Evolutionary conservation across 805 yeast species (phyloP).

Genomic region (Ogataea naganishii): DNA sequence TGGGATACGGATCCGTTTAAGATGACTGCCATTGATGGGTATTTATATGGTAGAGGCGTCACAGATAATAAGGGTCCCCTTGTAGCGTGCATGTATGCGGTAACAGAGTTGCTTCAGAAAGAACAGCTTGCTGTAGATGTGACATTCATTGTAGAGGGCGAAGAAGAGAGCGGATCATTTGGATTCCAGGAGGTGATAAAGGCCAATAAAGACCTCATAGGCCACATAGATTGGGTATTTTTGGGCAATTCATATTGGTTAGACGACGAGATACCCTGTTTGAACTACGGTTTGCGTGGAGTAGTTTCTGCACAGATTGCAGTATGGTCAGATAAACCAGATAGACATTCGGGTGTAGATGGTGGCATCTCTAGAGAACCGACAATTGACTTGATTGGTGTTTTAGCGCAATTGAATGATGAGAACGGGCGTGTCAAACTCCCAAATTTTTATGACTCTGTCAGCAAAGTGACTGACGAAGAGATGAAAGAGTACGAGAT

Average conservation of each 20-base stretch:
- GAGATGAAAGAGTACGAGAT: slow-evolving; percentile 59
- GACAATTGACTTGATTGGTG: slow-evolving; percentile 69
- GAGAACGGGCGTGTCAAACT: slow-evolving; percentile 46
- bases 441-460: slow-evolving; percentile 66
- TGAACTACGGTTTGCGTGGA: slow-evolving; percentile 92
- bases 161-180: slow-evolving; percentile 87
- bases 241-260: slow-evolving; percentile 92
- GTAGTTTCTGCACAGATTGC: slow-evolving; percentile 74
- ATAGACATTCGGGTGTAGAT: slow-evolving; percentile 92
- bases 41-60: slow-evolving; percentile 84
- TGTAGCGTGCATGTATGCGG: slow-evolving; percentile 79
- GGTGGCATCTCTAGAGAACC: slow-evolving; percentile 92
- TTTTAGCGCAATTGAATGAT: slow-evolving; percentile 58
- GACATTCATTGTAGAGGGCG: slow-evolving; percentile 84
- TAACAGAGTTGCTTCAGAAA: slow-evolving; percentile 54
- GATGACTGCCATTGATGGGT: slow-evolving; percentile 73
- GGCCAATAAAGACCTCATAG: slow-evolving; percentile 43
- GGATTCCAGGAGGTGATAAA: slow-evolving; percentile 71
- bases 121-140: slow-evolving; percentile 59
- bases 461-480: slow-evolving; percentile 43
- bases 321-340: slow-evolving; percentile 67
- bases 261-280: slow-evolving; percentile 80
- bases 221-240: slow-evolving; percentile 80
- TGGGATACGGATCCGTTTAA: slow-evolving; percentile 81
- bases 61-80: slow-evolving; percentile 94